Evolutionary conservation across 2,329 filamentous ascomycete genomes (phyloP).

Genomic region (Venturia asperata): DNA sequence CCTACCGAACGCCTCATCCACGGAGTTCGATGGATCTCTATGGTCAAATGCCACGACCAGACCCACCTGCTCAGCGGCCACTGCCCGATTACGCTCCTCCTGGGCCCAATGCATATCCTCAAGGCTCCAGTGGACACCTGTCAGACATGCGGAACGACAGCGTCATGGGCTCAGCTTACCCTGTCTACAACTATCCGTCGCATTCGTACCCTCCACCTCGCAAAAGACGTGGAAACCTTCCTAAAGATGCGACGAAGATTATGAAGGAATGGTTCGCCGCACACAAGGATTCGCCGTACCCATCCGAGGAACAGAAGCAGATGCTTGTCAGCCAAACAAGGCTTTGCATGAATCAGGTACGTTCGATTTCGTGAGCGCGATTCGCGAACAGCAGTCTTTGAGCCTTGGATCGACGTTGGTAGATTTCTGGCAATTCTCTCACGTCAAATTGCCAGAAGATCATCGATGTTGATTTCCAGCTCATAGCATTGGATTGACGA

Average conservation of each 20-base stretch:
- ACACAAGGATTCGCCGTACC: constrained; percentile 74
- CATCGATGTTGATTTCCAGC: background rate
- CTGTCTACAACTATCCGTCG: background rate
- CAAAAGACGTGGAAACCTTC: constrained; percentile 65
- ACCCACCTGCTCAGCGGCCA: background rate
- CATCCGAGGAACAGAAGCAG: constrained; percentile 78
- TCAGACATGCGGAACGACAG: background rate
- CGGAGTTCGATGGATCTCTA: background rate
- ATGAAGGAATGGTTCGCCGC: constrained; percentile 71
- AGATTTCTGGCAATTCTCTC: background rate
- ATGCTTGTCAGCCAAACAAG: constrained; percentile 69
- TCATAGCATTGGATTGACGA: background rate
- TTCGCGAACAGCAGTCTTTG: background rate
- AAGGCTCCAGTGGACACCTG: background rate
- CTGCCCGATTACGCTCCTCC: background rate
- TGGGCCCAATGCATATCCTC: background rate
- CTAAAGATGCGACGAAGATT: constrained; percentile 82
- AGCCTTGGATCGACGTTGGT: background rate
- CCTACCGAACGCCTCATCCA: background rate
- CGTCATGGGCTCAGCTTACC: background rate
- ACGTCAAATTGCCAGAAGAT: background rate
- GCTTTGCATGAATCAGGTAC: constrained; percentile 65
- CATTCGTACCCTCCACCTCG: background rate
- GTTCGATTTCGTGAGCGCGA: background rate
- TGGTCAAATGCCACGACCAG: background rate